Percentiles rank a stretch among this genome's conserved stretches.
These are phyloP conservation scores for Taiwanofungus camphoratus DNA, from an alignment of 1,284 basidiomycete genomes.

Conservation along the genomic window DNA sequence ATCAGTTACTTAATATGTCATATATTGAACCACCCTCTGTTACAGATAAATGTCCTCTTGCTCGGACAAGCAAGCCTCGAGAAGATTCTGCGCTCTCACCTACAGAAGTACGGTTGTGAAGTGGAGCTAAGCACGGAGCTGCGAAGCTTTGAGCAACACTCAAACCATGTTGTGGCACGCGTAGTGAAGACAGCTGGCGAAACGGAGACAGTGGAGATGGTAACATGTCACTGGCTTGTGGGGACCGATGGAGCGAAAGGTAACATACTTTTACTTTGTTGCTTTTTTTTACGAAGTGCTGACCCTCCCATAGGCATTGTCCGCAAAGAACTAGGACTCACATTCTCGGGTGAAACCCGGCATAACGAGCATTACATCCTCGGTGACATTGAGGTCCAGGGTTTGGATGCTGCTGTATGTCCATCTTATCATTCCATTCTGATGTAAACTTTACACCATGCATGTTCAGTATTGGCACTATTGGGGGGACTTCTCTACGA, in stretches of 20 bases:
- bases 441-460: not conserved
- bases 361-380: not conserved
- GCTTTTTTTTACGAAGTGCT: not conserved
- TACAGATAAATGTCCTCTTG: slow-evolving; percentile 10
- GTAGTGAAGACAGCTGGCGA: slow-evolving; percentile 10
- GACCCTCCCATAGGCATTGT: slow-evolving; percentile 17
- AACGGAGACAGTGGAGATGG: slow-evolving; percentile 8
- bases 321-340: slow-evolving; percentile 24
- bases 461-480: slow-evolving; percentile 24
- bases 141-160: slow-evolving; percentile 20
- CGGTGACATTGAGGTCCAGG: slow-evolving; percentile 26
- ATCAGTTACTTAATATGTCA: not conserved
- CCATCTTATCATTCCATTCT: not conserved
- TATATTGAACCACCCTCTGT: not conserved
- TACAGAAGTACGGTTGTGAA: slow-evolving; percentile 18
- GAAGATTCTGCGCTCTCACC: slow-evolving; percentile 22
- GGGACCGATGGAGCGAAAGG: slow-evolving; percentile 34
- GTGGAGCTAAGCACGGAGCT: slow-evolving; percentile 29
- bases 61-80: slow-evolving; percentile 26
- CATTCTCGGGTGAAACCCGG: slow-evolving; percentile 27
- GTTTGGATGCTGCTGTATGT: slow-evolving; percentile 20
- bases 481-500: slow-evolving; percentile 21
- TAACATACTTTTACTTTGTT: slow-evolving; percentile 7
- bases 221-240: slow-evolving; percentile 25
- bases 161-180: slow-evolving; percentile 18